A percentile compares a stretch with the other conserved stretches of the same genome.
Conservation (phyloP, 768 basidiomycete species). For the Amanita molliuscula region DNA sequence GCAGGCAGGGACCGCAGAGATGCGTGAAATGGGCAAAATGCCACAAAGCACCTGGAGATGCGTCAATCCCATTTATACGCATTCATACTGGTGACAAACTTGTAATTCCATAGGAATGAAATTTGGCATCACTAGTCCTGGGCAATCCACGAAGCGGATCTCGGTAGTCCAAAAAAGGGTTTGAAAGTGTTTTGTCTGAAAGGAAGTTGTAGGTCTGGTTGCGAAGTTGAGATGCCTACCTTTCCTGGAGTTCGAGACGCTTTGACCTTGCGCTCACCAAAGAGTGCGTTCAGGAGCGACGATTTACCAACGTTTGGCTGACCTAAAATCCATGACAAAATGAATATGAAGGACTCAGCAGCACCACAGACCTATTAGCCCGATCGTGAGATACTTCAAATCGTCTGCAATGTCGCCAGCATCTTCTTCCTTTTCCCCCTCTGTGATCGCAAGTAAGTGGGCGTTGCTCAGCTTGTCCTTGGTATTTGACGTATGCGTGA, state of each 20-base stretch:
- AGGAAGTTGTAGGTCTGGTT: neutral
- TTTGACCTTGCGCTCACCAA: conserved; percentile 67
- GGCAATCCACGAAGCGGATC: conserved; percentile 89
- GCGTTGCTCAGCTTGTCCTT: conserved; percentile 29
- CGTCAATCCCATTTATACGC: conserved; percentile 1
- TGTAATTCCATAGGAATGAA: conserved; percentile 77
- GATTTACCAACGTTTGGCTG: conserved; percentile 97
- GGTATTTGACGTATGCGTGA: conserved; percentile 31
- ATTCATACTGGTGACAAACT: conserved; percentile 23
- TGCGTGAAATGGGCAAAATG: conserved; percentile 69
- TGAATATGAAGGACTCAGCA: neutral
- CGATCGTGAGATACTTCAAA: conserved; percentile 63
- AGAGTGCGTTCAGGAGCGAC: conserved; percentile 83
- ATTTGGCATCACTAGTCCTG: conserved; percentile 88
- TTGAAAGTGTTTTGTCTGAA: conserved; percentile 91
- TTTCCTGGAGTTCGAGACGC: conserved; percentile 86
- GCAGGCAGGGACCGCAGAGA: conserved; percentile 79
- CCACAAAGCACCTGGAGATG: conserved; percentile 51
- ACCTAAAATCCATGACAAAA: conserved; percentile 31
- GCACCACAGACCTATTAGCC: conserved; percentile 53
- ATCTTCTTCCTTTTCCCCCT: conserved; percentile 11
- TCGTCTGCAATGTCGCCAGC: conserved; percentile 18
- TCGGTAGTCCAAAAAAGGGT: conserved; percentile 84
- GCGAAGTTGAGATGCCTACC: conserved; percentile 24
- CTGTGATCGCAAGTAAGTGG: neutral